A percentile compares a stretch with the other conserved stretches of the same genome.
Conservation (phyloP, 208 protist genomes). For the Crithidia expoeki region DNA sequence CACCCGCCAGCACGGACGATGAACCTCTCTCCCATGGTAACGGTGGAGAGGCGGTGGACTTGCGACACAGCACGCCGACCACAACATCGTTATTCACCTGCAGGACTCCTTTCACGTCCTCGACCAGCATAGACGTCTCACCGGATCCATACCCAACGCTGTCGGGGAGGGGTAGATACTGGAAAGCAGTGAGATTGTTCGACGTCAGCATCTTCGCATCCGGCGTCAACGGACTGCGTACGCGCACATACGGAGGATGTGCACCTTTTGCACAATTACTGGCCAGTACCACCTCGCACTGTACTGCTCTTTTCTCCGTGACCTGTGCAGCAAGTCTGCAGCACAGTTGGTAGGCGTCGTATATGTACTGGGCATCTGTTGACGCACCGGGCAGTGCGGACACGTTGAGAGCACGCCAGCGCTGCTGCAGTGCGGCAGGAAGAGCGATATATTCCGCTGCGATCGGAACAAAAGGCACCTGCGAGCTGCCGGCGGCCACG, state of each 20-base stretch:
- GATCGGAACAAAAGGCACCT: conserved; percentile 37
- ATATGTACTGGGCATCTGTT: background rate
- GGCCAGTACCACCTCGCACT: conserved; percentile 20
- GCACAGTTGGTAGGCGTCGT: conserved; percentile 12
- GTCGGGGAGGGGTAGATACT: conserved; percentile 7
- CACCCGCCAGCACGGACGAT: background rate
- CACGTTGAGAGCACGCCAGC: conserved; percentile 6
- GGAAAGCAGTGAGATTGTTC: background rate
- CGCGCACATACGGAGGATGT: conserved; percentile 6
- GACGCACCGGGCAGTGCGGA: background rate
- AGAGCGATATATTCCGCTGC: conserved; percentile 30
- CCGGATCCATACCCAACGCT: background rate
- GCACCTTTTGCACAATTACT: background rate
- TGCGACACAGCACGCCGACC: conserved; percentile 33
- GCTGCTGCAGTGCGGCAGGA: conserved; percentile 17
- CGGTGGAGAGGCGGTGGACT: background rate
- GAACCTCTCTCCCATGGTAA: background rate
- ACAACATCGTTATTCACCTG: conserved; percentile 66
- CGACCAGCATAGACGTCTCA: conserved; percentile 12
- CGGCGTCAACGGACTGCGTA: conserved; percentile 22
- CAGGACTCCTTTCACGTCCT: conserved; percentile 29
- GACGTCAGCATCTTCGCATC: background rate
- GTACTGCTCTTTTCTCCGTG: conserved; percentile 2
- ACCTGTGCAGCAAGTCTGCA: background rate
- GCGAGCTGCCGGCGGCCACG: conserved; percentile 34